phyloP scores from a whole-genome alignment of 331 rosid species.

The Cucumis variabilis region DNA sequence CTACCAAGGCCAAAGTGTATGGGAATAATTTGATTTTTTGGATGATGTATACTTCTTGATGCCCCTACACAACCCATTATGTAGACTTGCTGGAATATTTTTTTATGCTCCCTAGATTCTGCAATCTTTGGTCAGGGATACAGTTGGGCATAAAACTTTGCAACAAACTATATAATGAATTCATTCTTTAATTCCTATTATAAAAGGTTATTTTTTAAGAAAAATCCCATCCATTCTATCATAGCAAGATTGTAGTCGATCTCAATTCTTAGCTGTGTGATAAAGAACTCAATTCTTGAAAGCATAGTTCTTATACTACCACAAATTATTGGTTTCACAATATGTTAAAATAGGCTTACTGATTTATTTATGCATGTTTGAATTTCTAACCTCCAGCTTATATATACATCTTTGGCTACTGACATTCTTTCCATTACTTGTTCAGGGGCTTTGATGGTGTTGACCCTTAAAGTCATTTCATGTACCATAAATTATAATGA shows the following conservation, averaged over 20 bases:
- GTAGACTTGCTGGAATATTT: neutral
- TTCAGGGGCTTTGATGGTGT: slow-evolving; percentile 93
- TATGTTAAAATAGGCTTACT: neutral
- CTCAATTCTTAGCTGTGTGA: neutral
- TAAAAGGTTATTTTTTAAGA: neutral
- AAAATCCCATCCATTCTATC: neutral
- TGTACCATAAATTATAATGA: slow-evolving; percentile 92
- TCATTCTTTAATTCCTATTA: neutral
- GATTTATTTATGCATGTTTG: neutral
- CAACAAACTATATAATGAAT: neutral
- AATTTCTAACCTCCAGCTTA: neutral
- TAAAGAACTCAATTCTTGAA: neutral
- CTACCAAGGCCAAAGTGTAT: too few species aligned
- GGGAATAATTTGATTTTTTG: too few species aligned
- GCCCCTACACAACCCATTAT: too few species aligned
- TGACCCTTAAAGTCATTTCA: slow-evolving; percentile 87
- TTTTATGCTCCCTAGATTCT: neutral
- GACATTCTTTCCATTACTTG: neutral
- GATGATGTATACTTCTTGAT: too few species aligned
- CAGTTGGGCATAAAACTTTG: neutral
- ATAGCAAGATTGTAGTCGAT: neutral
- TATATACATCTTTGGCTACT: neutral
- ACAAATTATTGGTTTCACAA: neutral
- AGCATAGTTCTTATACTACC: neutral
- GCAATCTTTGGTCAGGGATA: neutral